phyloP scores from a whole-genome alignment of 805 yeast genomes.

The Candida insectalens region DNA sequence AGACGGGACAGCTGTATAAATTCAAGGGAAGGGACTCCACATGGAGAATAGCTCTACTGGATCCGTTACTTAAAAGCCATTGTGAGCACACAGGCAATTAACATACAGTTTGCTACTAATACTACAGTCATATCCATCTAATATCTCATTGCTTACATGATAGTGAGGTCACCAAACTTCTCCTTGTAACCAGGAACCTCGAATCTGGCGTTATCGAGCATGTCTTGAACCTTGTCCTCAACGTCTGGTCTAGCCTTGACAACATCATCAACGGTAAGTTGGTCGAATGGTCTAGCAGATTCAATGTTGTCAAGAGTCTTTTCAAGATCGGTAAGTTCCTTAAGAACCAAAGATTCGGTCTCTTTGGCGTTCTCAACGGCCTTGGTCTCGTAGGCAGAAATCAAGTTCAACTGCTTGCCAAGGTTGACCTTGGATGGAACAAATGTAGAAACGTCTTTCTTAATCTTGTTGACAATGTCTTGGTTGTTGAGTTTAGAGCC shows the following conservation, averaged over 20 bases:
- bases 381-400: conserved; percentile 88
- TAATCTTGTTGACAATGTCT: conserved; percentile 70
- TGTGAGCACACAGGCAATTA: no score
- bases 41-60: no score
- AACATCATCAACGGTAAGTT: conserved; percentile 92
- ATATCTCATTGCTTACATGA: conserved; percentile 45
- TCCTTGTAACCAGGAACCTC: conserved; percentile 97
- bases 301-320: conserved; percentile 89
- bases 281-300: conserved; percentile 95
- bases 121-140: no score
- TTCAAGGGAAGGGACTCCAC: conserved; percentile 9
- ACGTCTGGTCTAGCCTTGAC: conserved; percentile 95
- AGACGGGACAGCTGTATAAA: conserved; percentile 3
- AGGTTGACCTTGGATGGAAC: conserved; percentile 81
- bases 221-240: conserved; percentile 88
- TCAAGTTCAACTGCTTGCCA: conserved; percentile 81
- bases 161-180: conserved; percentile 94
- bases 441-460: conserved; percentile 65
- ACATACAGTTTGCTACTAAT: no score
- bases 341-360: conserved; percentile 81
- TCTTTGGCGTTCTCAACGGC: conserved; percentile 92
- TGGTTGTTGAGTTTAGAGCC: conserved; percentile 73
- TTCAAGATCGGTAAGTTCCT: conserved; percentile 78
- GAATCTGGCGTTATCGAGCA: conserved; percentile 96
- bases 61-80: no score